Percentiles rank a stretch among this genome's conserved stretches.
phyloP scores from a whole-genome alignment of 768 basidiomycete genomes.

The Auriculariales sp. region DNA sequence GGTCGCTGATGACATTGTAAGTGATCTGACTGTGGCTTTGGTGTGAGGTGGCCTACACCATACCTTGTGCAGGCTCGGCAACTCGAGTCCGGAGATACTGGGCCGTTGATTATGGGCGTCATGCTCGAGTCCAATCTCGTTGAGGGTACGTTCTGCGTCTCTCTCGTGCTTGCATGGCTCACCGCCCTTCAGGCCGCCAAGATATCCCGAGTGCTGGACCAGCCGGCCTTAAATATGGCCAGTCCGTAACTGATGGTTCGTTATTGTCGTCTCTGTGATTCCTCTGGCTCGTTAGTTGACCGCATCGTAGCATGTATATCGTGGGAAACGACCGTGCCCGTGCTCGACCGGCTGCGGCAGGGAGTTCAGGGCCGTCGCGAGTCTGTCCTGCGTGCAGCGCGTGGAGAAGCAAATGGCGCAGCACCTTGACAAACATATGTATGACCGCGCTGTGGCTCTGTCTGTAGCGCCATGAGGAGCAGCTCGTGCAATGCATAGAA shows the following conservation, averaged over 20 bases:
- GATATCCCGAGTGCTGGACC: constrained; percentile 66
- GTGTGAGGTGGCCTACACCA: constrained; percentile 8
- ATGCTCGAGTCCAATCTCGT: constrained; percentile 92
- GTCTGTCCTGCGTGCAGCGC: background rate
- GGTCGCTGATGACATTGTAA: constrained; percentile 81
- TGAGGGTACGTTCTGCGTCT: constrained; percentile 22
- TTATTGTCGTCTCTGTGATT: constrained; percentile 16
- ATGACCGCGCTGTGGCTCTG: too few species aligned
- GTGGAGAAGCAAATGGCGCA: too few species aligned
- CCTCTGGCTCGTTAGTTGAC: constrained; percentile 5
- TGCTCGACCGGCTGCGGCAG: constrained; percentile 72
- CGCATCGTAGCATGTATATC: constrained; percentile 49
- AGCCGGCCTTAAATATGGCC: constrained; percentile 61
- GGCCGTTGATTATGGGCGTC: constrained; percentile 68
- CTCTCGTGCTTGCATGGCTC: background rate
- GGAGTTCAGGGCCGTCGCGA: constrained; percentile 62
- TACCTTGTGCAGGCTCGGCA: constrained; percentile 42
- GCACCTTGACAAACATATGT: too few species aligned
- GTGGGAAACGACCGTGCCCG: constrained; percentile 75
- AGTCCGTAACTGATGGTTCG: constrained; percentile 63
- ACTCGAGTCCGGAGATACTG: constrained; percentile 56
- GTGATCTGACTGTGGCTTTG: constrained; percentile 17
- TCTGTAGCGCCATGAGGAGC: too few species aligned
- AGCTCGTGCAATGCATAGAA: too few species aligned
- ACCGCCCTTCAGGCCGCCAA: constrained; percentile 45